Evolutionary conservation across 2,329 filamentous ascomycete genomes (phyloP).

Genomic region (Clathrospora elynae): DNA sequence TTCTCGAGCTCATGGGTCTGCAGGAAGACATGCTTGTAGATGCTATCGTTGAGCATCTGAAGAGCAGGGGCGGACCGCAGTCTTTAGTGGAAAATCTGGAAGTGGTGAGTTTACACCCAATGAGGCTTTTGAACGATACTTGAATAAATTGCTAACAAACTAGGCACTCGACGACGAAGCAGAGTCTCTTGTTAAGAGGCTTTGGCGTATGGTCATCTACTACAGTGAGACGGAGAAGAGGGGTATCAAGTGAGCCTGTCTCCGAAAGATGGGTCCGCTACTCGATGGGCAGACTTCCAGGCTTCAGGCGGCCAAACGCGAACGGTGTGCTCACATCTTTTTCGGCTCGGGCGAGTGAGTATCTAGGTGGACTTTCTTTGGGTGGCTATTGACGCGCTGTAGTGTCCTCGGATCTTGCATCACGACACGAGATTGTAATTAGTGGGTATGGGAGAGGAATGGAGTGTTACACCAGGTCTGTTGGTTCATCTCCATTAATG

Average conservation of each 20-base stretch:
- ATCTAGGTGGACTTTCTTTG: conserved; percentile 9
- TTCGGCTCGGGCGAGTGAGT: conserved; percentile 20
- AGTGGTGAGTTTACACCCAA: conserved; percentile 64
- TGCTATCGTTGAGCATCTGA: conserved; percentile 85
- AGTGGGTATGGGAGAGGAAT: conserved; percentile 11
- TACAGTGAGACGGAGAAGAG: conserved; percentile 94
- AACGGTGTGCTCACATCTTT: background rate
- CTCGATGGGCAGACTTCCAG: too few species aligned
- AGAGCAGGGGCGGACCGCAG: conserved; percentile 73
- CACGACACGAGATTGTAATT: conserved; percentile 15
- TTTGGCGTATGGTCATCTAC: conserved; percentile 99
- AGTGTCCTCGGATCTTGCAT: conserved; percentile 30
- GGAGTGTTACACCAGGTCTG: conserved; percentile 13
- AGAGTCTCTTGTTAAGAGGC: conserved; percentile 90
- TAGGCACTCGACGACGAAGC: conserved; percentile 93
- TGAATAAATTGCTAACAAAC: conserved; percentile 43
- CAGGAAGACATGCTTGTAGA: conserved; percentile 96
- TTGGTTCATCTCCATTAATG: conserved; percentile 7
- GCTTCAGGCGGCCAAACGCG: background rate
- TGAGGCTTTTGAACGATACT: background rate
- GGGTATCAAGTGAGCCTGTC: conserved; percentile 60
- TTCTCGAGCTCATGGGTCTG: conserved; percentile 93
- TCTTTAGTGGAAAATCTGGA: conserved; percentile 84
- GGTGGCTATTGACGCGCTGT: conserved; percentile 25
- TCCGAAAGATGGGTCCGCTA: too few species aligned